Evolutionary conservation across 2,329 filamentous ascomycete species (phyloP), one percentile per base, ranked within the genome.

Genomic region (Xylaria sp.): DNA sequence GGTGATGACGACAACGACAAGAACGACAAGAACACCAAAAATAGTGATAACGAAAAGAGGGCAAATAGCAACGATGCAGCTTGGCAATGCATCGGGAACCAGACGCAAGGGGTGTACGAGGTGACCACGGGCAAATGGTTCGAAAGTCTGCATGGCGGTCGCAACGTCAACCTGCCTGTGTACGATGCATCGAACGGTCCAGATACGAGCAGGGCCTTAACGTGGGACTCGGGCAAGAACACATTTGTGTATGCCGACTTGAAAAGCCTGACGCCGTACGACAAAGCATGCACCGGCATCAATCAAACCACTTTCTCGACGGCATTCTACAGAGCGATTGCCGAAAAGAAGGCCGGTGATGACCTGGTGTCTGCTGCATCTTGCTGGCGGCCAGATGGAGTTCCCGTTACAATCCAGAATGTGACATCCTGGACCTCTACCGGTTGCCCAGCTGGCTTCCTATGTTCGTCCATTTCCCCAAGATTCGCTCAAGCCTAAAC

Each of bases 71-170:
- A 46, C 46, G 60, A 54, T 15, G 63, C 63, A 20, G 66, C 66
- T 28, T 84, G 83, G 83, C 81, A 83, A 67, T 84, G 83, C 69
- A 80, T 83, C 36, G 82, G 83, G 13, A 82, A 84, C 67, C 82
- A 83, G 69, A 83, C 81, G 0, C 74, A 82, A 52, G 78, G 77
- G 1, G 77, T 82, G 1, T 83, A 83, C 62, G 69, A 67, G 2
- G 75, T 75, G 20, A 80, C 73, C 23, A 78, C 74, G 2, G 83
- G 82, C 4, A 84, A 83, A 67, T 84, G 82, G 83, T 84, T 82
- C 67, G 75, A 78, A 13, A 74, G 78, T 28, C 61, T 76, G 1
- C 73, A 79, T 25, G 75, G 70, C 12, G 76, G 66, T 15, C 70
- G 12, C 33, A 73, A 70, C 1, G 46, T 76, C 28, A 64, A 74